Base-by-base conservation (phyloP, 2,329 filamentous ascomycete species). In the Aureobasidium pullulans region DNA sequence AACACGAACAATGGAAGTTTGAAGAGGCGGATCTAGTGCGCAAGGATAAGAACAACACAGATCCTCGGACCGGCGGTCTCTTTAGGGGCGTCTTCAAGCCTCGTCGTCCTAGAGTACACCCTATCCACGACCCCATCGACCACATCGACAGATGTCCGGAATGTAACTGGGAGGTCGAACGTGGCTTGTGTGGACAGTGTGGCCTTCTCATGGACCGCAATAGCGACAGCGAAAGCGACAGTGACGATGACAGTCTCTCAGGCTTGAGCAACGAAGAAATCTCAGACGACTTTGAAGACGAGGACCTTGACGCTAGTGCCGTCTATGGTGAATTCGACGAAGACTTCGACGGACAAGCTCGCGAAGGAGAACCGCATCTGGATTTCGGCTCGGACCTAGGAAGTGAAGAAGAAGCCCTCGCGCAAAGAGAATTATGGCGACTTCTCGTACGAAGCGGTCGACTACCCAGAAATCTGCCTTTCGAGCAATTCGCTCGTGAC, bases 101-200 rank as follows among this genome's bases (percentile, higher is more conserved):
- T 19, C 64, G 64, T 16, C 59, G 61, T 58, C 61, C 50, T 63
- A 68, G 54, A 62, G 61, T 73, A 39, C 60, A 72, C 64, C 65
- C 81, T 11, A 73, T 84, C 37, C 73, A 77, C 48, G 84, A 87
- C 64, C 72, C 79, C 36, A 78, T 79, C 66, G 85, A 88, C 67
- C 79, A 81, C 36, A 79, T 87, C 16, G 73, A 81, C 58, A 79
- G 85, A 63, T 89, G 86, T 68, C 84, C 84, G 1, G 63, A 73
- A 2, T 89, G 86, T 70, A 72, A 77, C 8, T 82, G 81, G 78
- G 86, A 88, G 69, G 74, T 88, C 48, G 82, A 84, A 67, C 83
- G 84, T 44, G 81, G 82, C 59, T 64, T 70, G 65, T 89, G 85
- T 65, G 63, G 68, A 23, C 73, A 76, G 19, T 88, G 85, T 62